Percentiles rank a stretch among this genome's conserved stretches.
Evolutionary conservation across 176 grass and related monocot genomes (phyloP).

Genomic region (Olyra latifolia): DNA sequence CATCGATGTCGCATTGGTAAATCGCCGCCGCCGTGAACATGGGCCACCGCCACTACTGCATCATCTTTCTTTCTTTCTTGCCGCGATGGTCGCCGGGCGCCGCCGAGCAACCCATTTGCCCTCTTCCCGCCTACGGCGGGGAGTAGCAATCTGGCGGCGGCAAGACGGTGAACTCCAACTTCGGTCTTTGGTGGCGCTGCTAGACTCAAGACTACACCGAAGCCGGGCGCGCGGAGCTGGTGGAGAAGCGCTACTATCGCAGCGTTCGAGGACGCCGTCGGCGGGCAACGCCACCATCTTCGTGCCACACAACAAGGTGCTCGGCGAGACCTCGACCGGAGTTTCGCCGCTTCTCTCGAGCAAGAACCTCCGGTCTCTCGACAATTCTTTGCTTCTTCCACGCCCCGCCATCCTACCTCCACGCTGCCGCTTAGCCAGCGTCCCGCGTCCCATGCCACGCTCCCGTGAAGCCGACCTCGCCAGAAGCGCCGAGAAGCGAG

Average conservation of each 20-base stretch:
- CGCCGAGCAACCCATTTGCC: constrained; percentile 23
- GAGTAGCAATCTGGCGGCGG: neutral
- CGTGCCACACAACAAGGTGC: constrained; percentile 63
- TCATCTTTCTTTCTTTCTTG: neutral
- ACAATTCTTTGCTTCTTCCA: constrained; percentile 67
- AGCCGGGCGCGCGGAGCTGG: constrained; percentile 65
- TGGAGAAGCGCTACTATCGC: constrained; percentile 83
- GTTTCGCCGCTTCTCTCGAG: constrained; percentile 78
- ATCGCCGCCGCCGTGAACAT: neutral
- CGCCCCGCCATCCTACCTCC: constrained; percentile 54
- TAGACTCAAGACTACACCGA: constrained; percentile 84
- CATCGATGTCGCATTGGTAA: too few species aligned
- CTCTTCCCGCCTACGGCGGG: neutral
- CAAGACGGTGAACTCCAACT: constrained; percentile 64
- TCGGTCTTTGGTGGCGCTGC: constrained; percentile 70
- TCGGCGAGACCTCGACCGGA: constrained; percentile 79
- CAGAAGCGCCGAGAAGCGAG: neutral
- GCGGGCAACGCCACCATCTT: constrained; percentile 75
- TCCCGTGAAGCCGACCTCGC: constrained; percentile 51
- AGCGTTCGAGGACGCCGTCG: constrained; percentile 60
- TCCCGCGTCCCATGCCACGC: constrained; percentile 33
- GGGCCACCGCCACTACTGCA: constrained; percentile 8
- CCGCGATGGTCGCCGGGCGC: neutral
- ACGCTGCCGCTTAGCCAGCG: neutral
- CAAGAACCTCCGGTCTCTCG: constrained; percentile 62